Conservation (phyloP, 768 basidiomycete species). For the Tricholoma matsutake region DNA sequence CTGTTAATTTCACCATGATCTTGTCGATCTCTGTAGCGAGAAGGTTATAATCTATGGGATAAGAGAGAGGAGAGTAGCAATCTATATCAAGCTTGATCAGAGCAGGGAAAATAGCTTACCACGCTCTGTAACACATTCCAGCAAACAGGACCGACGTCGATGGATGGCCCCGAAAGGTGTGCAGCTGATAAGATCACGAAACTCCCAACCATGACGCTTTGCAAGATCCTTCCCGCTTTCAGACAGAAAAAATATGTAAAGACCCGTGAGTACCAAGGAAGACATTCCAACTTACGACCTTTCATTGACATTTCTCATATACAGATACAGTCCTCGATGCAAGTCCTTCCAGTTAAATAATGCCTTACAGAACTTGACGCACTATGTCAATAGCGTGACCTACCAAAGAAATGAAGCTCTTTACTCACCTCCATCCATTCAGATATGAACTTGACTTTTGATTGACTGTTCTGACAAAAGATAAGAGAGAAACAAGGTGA, state of each 20-base stretch:
- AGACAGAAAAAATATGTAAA: background rate
- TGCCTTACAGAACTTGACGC: conserved; percentile 10
- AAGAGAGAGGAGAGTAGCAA: background rate
- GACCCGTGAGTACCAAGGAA: background rate
- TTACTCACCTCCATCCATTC: conserved; percentile 14
- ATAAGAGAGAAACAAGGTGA: background rate
- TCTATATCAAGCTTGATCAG: background rate
- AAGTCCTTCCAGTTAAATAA: conserved; percentile 11
- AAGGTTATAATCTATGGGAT: conserved; percentile 27
- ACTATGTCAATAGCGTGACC: background rate
- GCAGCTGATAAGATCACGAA: conserved; percentile 37
- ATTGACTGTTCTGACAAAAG: conserved; percentile 4
- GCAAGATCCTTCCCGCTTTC: conserved; percentile 37
- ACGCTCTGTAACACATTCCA: conserved; percentile 33
- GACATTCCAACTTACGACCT: conserved; percentile 15
- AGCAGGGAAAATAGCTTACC: conserved; percentile 29
- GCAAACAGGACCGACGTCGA: conserved; percentile 31
- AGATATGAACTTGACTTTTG: conserved; percentile 2
- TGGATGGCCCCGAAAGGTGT: conserved; percentile 38
- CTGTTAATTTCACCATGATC: conserved; percentile 21
- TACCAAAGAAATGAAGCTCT: background rate
- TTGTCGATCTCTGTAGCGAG: conserved; percentile 23
- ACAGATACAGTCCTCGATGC: background rate
- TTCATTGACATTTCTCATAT: conserved; percentile 11
- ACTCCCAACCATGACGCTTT: conserved; percentile 38